phyloP scores from a whole-genome alignment of 768 basidiomycete species.

The Lactarius akahatsu region DNA sequence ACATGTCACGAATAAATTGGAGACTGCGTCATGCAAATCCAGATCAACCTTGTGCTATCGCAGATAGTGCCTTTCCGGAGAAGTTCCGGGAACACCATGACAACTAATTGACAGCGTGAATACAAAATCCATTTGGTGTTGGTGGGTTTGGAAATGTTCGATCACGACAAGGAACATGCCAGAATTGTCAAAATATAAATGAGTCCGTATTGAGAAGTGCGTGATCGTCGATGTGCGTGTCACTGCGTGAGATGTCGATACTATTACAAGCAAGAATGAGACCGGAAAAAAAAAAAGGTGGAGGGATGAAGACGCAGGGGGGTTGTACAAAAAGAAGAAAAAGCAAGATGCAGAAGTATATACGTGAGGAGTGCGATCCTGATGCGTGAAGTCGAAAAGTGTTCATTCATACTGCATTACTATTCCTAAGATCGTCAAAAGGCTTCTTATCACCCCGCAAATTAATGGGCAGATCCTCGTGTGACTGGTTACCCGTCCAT shows the following conservation, averaged over 20 bases:
- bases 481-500: not conserved
- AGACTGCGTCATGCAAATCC: not conserved
- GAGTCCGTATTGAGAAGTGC: not conserved
- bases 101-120: not conserved
- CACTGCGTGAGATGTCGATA: not conserved
- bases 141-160: not conserved
- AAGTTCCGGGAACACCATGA: not conserved
- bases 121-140: not conserved
- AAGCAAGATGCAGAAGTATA: not conserved
- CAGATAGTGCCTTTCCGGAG: not conserved
- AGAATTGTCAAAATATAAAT: not conserved
- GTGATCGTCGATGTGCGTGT: not conserved
- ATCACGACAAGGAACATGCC: not conserved
- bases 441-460: not conserved
- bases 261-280: not conserved
- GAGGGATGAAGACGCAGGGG: not conserved
- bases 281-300: not conserved
- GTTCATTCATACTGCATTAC: not conserved
- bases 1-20: not conserved
- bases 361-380: not conserved
- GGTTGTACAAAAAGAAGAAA: not conserved
- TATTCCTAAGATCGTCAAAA: not conserved
- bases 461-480: not conserved
- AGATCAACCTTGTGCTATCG: not conserved
- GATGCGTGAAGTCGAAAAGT: not conserved